These are phyloP conservation scores for Haplosporangium gracile DNA, from an alignment of 192 early-diverging fungal species.

Conservation along the genomic window DNA sequence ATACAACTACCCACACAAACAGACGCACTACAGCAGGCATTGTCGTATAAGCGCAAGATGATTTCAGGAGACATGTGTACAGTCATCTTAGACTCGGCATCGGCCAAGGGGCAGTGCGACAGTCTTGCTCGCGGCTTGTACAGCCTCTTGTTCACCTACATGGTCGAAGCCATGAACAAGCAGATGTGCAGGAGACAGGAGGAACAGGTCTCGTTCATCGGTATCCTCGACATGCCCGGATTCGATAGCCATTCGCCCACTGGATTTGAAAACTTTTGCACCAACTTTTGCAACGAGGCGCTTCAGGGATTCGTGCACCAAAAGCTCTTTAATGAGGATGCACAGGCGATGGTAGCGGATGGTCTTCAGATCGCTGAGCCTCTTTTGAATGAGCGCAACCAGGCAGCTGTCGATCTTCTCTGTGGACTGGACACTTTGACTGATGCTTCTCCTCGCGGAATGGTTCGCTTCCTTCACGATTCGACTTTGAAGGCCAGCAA, in stretches of 20 bases:
- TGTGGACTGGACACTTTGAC: slow-evolving; percentile 49
- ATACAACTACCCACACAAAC: neutral
- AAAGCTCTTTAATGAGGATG: slow-evolving; percentile 67
- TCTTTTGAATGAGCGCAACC: slow-evolving; percentile 54
- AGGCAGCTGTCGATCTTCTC: slow-evolving; percentile 64
- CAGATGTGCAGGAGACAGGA: slow-evolving; percentile 74
- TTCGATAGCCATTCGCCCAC: slow-evolving; percentile 76
- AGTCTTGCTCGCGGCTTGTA: slow-evolving; percentile 87
- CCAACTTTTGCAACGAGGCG: slow-evolving; percentile 78
- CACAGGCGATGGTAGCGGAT: slow-evolving; percentile 40
- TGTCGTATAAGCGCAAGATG: slow-evolving; percentile 87
- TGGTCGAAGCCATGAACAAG: slow-evolving; percentile 92
- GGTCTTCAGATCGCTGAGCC: slow-evolving; percentile 26
- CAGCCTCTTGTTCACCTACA: slow-evolving; percentile 88
- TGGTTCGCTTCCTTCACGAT: slow-evolving; percentile 53
- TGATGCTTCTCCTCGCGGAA: slow-evolving; percentile 41
- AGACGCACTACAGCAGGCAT: slow-evolving; percentile 65
- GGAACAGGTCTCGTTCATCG: slow-evolving; percentile 85
- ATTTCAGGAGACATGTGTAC: slow-evolving; percentile 91
- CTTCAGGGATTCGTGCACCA: slow-evolving; percentile 73
- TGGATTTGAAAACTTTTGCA: slow-evolving; percentile 79
- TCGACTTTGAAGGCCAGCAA: slow-evolving; percentile 46
- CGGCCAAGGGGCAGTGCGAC: slow-evolving; percentile 86
- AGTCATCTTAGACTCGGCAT: slow-evolving; percentile 87
- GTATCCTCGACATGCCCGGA: slow-evolving; percentile 85